These are phyloP conservation scores for Cladosporium sphaerospermum DNA, from an alignment of 2,329 filamentous ascomycete genomes.

Conservation along the genomic window DNA sequence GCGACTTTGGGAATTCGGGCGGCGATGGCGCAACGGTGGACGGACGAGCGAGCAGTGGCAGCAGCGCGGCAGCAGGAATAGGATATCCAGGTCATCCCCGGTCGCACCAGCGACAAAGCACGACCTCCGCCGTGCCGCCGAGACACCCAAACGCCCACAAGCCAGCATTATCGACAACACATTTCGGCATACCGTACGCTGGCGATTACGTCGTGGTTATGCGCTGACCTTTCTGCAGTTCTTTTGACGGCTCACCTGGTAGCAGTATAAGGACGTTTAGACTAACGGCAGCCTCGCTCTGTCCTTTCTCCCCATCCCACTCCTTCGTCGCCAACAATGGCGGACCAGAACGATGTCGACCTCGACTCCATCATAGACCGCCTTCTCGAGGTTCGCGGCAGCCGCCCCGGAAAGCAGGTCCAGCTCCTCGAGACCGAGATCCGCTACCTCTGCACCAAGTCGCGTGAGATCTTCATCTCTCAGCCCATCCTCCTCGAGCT, in stretches of 20 bases:
- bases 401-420: constrained; percentile 96
- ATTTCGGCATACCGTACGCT: too few species aligned
- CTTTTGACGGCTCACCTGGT: constrained; percentile 9
- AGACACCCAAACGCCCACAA: too few species aligned
- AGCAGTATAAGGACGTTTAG: neutral
- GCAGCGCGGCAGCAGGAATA: neutral
- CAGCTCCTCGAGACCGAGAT: constrained; percentile 96
- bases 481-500: constrained; percentile 97
- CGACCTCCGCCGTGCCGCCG: too few species aligned
- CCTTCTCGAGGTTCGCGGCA: constrained; percentile 93
- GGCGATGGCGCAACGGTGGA: neutral
- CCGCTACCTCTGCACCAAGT: constrained; percentile 94
- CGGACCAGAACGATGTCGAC: constrained; percentile 83
- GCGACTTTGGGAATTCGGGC: neutral
- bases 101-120: too few species aligned
- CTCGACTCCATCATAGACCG: constrained; percentile 99
- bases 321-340: constrained; percentile 45
- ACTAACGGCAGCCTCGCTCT: constrained; percentile 7
- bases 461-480: constrained; percentile 98
- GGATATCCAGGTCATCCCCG: neutral
- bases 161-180: too few species aligned
- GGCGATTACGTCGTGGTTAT: too few species aligned
- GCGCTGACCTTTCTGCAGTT: neutral
- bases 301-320: neutral
- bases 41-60: neutral